Base-by-base conservation (phyloP, 2,329 filamentous ascomycete genomes). In the Cylindrodendrum hubeiense region DNA sequence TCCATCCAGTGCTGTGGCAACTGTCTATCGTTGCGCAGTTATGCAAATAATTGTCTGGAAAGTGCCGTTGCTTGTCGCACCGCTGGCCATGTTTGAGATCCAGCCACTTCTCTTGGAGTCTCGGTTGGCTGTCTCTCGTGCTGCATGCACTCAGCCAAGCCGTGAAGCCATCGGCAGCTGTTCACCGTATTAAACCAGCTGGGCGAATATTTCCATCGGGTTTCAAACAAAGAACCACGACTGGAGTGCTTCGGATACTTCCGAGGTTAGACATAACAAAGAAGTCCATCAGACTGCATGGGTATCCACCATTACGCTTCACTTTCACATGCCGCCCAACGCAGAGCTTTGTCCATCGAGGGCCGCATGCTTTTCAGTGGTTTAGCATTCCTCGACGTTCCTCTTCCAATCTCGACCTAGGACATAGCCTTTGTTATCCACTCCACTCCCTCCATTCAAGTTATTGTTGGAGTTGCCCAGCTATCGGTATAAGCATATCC, bases 21-120 rank as follows among this genome's bases (percentile, higher is more conserved):
- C 57, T 52, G 54, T 60, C 64, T 60, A 26, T 66, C 43, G 37
- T 33, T 53, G 52, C 53, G 19, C 22, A 56, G 17, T 50, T 30
- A 24, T 24, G 28, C 34, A 13, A 37, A n/a, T 46, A 26, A 56
- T 50, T 37, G 24, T 56, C 28, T 54, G 28, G 33, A 9, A 17
- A 58, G 53, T 28, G 15, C 46, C 41, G 22, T 57, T 57, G 50
- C 33, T 43, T 7, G 72, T 74, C 60, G 55, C 66, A 74, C 72
- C 28, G 57, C 72, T 65, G 62, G 26, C 37, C 55, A 65, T 69
- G 69, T 72, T 69, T 64, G 60, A 67, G 56, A 62, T 71, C 43
- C 53, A 28, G 61, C 58, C 62, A 34, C 58, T 56, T 60, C 33
- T 54, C 30, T 54, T 41, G 46, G 51, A 62, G 49, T 51, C 46